Conservation (phyloP, 441 rosid species). For the Lepidium campestre region DNA sequence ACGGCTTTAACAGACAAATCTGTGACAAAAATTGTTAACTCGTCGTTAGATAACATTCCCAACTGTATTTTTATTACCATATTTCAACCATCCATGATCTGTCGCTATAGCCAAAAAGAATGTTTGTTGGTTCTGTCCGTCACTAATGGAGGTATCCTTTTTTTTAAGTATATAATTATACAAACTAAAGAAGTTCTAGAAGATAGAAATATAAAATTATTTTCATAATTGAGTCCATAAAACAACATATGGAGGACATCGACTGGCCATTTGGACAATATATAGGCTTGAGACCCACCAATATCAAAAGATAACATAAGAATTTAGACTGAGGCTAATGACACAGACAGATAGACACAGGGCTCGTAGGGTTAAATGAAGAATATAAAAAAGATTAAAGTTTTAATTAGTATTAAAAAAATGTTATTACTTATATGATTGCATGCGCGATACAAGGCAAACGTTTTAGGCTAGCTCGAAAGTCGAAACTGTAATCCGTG, state of each 20-base stretch:
- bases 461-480: conserved; percentile 3
- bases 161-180: background rate
- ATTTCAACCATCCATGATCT: no score
- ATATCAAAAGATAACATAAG: background rate
- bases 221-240: background rate
- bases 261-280: no score
- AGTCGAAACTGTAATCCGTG: background rate
- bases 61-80: no score
- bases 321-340: conserved; percentile 5
- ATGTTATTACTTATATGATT: background rate
- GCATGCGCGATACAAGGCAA: conserved; percentile 14
- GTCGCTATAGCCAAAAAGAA: no score
- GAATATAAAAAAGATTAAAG: background rate
- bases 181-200: background rate
- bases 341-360: background rate
- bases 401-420: background rate
- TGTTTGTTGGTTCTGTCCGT: no score
- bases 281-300: background rate
- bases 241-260: background rate
- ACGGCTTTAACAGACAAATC: no score
- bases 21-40: no score
- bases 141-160: background rate
- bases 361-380: background rate
- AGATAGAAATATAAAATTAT: background rate
- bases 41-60: no score